A percentile compares a stretch with the other conserved stretches of the same genome.
These are phyloP conservation scores for Elongisporangium anandrum DNA, from an alignment of 352 stramenopile genomes.

Conservation along the genomic window DNA sequence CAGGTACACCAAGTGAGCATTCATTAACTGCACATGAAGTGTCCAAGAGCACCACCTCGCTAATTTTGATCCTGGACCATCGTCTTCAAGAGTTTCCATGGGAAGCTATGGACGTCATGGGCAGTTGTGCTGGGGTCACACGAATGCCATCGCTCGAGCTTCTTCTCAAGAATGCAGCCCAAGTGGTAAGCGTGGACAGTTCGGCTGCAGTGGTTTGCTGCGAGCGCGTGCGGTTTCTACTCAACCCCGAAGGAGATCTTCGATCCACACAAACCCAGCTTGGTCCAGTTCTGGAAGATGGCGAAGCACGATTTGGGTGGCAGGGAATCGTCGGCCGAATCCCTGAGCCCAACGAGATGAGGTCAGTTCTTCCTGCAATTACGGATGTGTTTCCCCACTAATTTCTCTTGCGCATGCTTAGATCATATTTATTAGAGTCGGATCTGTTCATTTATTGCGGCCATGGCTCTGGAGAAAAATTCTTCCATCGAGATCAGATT, in stretches of 20 bases:
- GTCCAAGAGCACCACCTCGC: slow-evolving; percentile 11
- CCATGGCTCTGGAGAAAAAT: slow-evolving; percentile 94
- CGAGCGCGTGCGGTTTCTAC: slow-evolving; percentile 43
- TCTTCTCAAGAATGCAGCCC: slow-evolving; percentile 29
- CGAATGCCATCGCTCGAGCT: slow-evolving; percentile 76
- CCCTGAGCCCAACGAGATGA: slow-evolving; percentile 43
- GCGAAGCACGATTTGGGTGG: slow-evolving; percentile 33
- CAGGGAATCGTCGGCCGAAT: slow-evolving; percentile 39
- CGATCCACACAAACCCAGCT: slow-evolving; percentile 58
- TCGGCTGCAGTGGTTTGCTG: slow-evolving; percentile 13
- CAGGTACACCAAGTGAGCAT: background rate
- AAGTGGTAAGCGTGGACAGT: background rate
- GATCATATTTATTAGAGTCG: slow-evolving; percentile 41
- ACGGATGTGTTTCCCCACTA: background rate
- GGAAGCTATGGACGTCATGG: slow-evolving; percentile 69
- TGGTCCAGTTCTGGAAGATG: slow-evolving; percentile 42
- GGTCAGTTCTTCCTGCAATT: slow-evolving; percentile 21
- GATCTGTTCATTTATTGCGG: slow-evolving; percentile 97
- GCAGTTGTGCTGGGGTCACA: slow-evolving; percentile 32
- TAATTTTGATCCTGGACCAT: slow-evolving; percentile 64
- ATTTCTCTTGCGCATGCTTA: slow-evolving; percentile 7
- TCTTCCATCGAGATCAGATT: slow-evolving; percentile 85
- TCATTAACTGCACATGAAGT: background rate
- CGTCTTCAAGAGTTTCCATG: slow-evolving; percentile 73
- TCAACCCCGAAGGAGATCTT: slow-evolving; percentile 77